Percentiles rank a stretch among this genome's conserved stretches.
phyloP scores from a whole-genome alignment of 495 filamentous ascomycete genomes.

The Bacidia gigantensis region DNA sequence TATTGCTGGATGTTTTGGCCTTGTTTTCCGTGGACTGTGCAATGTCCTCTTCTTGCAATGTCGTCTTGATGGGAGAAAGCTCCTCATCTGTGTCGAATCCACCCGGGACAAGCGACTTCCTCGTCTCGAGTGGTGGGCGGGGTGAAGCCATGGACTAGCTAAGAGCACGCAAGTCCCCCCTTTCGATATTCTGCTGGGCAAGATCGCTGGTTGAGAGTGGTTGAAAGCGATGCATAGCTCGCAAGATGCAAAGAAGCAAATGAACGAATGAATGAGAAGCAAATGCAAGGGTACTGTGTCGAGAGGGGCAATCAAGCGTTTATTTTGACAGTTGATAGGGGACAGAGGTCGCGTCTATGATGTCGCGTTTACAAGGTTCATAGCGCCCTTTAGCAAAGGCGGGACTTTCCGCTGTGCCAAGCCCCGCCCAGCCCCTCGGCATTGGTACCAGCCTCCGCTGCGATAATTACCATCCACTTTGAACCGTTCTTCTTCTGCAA shows the following conservation, averaged over 20 bases:
- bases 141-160: constrained; percentile 13
- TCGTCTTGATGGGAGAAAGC: constrained; percentile 26
- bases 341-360: not conserved
- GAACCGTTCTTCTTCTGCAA: not conserved
- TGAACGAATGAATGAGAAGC: not conserved
- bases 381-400: not conserved
- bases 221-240: not conserved
- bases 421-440: not conserved
- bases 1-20: not conserved
- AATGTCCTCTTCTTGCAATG: constrained; percentile 19
- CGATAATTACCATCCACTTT: not conserved
- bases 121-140: constrained; percentile 14
- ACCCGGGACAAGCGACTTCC: constrained; percentile 23
- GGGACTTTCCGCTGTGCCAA: not conserved
- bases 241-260: too few relatives aligned
- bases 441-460: not conserved
- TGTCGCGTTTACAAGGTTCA: not conserved
- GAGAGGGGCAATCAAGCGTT: not conserved
- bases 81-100: constrained; percentile 27
- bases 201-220: not conserved
- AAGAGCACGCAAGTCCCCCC: not conserved
- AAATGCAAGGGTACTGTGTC: not conserved
- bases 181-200: not conserved
- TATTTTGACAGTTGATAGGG: not conserved
- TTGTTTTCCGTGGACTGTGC: not conserved